Evolutionary conservation across 352 stramenopile genomes (phyloP), one percentile per base, ranked within the genome.

Genomic region (Pythium biforme): DNA sequence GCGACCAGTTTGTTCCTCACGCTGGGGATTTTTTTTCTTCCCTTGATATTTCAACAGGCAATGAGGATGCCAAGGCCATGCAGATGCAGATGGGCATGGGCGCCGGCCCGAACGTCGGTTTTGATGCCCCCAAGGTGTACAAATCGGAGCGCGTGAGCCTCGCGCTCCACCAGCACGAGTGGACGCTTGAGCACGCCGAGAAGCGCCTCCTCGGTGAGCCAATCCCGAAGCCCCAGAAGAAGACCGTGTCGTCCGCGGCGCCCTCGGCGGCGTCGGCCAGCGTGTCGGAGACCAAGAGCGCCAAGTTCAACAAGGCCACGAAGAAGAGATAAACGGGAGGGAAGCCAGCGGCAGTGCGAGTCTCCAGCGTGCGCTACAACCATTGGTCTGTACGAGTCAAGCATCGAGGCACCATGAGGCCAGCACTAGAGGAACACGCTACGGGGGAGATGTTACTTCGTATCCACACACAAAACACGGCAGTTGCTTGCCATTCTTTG

Each of bases 81-180:
- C 88, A 96, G 66, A 90, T 95, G 88, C 89, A 97, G 69, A 96
- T 97, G 89, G 87, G 88, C 52, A 97, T 97, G 88, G 83, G 82
- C 6, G 85, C 82, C 0, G 83, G 75, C 5, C 81, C 81, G 14
- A 90, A 92, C 66, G 89, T 94, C 59, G 80, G 78, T n/a, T 97
- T 97, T 61, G 90, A 97, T 52, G 89, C 90, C 7, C 82, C 83
- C 0, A 95, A 94, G 51, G 80, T 88, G 55, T 97, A 90, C 81
- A 96, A 96, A 72, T 81, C 94, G 58, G 86, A 95, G 67, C 84
- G 86, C 46, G 86, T 94, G 56, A 95, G 80, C 59, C 63, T 95
- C 29, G 78, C 83, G 29, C 75, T 95, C 56, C 83, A 95, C 71
- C 86, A 75, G 56, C 86, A 95, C 74, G 80, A 93, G 59, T 95